These are phyloP conservation scores for Fusarium keratoplasticum DNA, from an alignment of 2,329 filamentous ascomycete species.

Conservation along the genomic window DNA sequence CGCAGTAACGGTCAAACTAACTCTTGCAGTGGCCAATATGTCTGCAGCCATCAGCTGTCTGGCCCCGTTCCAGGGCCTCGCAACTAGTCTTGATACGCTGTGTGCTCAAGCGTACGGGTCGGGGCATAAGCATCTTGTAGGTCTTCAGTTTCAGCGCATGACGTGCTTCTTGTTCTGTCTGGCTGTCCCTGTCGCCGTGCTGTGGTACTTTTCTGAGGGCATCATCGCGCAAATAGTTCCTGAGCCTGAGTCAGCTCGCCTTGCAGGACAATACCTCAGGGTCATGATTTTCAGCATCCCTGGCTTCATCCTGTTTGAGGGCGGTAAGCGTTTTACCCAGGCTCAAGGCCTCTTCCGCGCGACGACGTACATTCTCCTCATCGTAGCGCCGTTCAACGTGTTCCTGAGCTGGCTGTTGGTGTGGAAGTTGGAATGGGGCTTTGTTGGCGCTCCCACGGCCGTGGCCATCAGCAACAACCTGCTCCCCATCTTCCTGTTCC, in stretches of 20 bases:
- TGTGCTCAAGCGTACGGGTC: conserved; percentile 95
- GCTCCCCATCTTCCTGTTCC: conserved; percentile 79
- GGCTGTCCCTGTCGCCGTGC: conserved; percentile 76
- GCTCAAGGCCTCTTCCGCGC: conserved; percentile 85
- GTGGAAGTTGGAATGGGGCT: conserved; percentile 76
- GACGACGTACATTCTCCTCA: conserved; percentile 79
- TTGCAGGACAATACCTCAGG: conserved; percentile 79
- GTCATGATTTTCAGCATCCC: conserved; percentile 80
- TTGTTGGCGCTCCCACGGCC: conserved; percentile 84
- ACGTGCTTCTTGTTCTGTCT: conserved; percentile 79
- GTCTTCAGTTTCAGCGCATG: conserved; percentile 85
- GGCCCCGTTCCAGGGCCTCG: conserved; percentile 84
- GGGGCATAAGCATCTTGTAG: conserved; percentile 88
- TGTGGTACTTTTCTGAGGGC: conserved; percentile 77
- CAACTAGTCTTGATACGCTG: conserved; percentile 90
- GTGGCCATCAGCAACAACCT: conserved; percentile 83
- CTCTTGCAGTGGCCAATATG: conserved; percentile 68
- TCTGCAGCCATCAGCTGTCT: conserved; percentile 83
- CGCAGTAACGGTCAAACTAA: conserved; percentile 16
- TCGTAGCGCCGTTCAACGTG: conserved; percentile 82
- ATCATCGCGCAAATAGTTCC: conserved; percentile 66
- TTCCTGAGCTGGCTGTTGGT: conserved; percentile 84
- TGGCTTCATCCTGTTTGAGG: conserved; percentile 81
- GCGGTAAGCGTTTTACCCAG: conserved; percentile 83
- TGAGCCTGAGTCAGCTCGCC: conserved; percentile 69